Conservation (phyloP, 2,329 filamentous ascomycete genomes). For the Trichoderma arundinaceum region DNA sequence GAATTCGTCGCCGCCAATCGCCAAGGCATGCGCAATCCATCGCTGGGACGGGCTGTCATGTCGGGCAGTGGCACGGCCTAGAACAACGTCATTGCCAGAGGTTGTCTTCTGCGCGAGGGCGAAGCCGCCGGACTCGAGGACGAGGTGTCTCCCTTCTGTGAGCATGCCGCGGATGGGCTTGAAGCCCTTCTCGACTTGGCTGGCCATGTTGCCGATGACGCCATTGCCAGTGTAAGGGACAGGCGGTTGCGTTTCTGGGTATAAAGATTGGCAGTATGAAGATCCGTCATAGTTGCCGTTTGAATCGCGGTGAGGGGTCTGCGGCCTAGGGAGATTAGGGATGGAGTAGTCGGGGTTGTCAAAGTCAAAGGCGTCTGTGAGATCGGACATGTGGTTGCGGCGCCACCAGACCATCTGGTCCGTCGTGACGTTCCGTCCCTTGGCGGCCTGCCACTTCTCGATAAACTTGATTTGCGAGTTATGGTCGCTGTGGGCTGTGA, state of each 20-base stretch:
- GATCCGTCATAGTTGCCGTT: constrained; percentile 53
- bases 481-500: constrained; percentile 60
- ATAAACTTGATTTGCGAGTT: constrained; percentile 61
- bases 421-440: constrained; percentile 48
- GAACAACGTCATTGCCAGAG: constrained; percentile 34
- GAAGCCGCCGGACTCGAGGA: constrained; percentile 53
- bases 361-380: constrained; percentile 51
- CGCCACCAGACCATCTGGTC: constrained; percentile 43
- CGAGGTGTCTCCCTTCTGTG: constrained; percentile 61
- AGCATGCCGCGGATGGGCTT: constrained; percentile 58
- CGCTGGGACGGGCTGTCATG: constrained; percentile 53
- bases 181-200: constrained; percentile 58
- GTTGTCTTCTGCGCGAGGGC: constrained; percentile 47
- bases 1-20: constrained; percentile 39
- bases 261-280: constrained; percentile 50
- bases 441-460: constrained; percentile 52
- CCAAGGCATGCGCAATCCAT: constrained; percentile 55
- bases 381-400: constrained; percentile 44
- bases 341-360: constrained; percentile 56
- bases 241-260: constrained; percentile 46
- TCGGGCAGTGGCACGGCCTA: constrained; percentile 7
- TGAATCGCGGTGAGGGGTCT: constrained; percentile 49
- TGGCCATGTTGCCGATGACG: constrained; percentile 46
- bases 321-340: constrained; percentile 52
- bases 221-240: constrained; percentile 53